Evolutionary conservation across 2,329 filamentous ascomycete species (phyloP), one percentile per base, ranked within the genome.

Genomic region (Tolypocladium nubicola): DNA sequence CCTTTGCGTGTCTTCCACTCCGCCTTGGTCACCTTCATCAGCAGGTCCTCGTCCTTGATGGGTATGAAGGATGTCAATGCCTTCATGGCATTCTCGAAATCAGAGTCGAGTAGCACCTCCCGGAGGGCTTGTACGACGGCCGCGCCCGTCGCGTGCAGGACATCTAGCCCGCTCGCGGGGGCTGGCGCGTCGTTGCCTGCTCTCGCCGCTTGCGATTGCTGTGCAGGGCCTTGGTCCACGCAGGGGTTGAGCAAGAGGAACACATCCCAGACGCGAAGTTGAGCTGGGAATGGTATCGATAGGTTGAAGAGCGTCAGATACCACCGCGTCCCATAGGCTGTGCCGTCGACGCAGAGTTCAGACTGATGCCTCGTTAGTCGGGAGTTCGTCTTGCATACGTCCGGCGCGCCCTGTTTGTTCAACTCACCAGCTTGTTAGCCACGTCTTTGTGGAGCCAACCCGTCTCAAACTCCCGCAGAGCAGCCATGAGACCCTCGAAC

Each of bases 51-150:
- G 66, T 99, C 93, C 72, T 90, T 90, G 70, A 99, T 87, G 23
- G 93, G 91, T 50, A 97, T 87, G 85, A 90, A 96, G 57, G 88
- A 91, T 37, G 94, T 97, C 61, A 99, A 78, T 9, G 92, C 88
- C 75, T 97, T 97, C 94, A 99, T 99, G 52, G 89, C 89, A 67
- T 95, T 96, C 71, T 99, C 94, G 71, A 97, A 99, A 70, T 99
- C 94, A 21, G 89, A 90, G 66, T 95, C 91, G 7, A 97, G 77
- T 38, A 99, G 79, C 55, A 96, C 90, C 61, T 96, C 90, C 41
- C 90, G 81, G 63, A 94, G 89, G 21, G 90, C 92, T 69, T 96
- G 90, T 53, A 97, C 92, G 35, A 99, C 79, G 2, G 94, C 93
- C 3, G 92, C 89, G 60, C 88, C 89, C 7, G 91, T 88, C 13